Percentiles rank a stretch among this genome's conserved stretches.
Evolutionary conservation across 371 early-diverging fungal genomes (phyloP).

Genomic region (Mortierella sp.): DNA sequence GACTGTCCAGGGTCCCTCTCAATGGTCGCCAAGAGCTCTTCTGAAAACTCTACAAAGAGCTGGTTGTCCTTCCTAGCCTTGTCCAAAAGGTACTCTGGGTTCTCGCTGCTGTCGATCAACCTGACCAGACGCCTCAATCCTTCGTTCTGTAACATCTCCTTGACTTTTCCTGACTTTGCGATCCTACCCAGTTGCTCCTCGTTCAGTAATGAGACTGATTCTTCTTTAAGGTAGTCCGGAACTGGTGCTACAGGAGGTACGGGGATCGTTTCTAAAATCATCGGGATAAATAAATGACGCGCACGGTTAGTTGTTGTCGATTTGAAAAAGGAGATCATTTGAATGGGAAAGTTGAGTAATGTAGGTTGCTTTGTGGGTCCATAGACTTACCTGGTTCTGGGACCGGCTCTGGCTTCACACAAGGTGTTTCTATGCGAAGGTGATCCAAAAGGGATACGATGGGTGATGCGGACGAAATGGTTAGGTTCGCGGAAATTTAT

Average conservation of each 20-base stretch:
- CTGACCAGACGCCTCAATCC: constrained; percentile 32
- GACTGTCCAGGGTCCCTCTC: constrained; percentile 36
- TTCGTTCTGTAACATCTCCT: constrained; percentile 46
- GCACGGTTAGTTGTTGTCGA: background rate
- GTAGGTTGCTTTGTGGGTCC: too few species aligned
- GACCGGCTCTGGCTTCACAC: constrained; percentile 43
- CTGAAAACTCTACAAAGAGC: constrained; percentile 50
- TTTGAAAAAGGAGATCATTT: background rate
- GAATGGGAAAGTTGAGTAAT: too few species aligned
- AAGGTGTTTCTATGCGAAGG: constrained; percentile 32
- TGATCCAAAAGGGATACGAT: background rate
- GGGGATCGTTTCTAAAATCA: constrained; percentile 32
- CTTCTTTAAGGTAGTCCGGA: constrained; percentile 49
- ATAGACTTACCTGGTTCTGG: constrained; percentile 56
- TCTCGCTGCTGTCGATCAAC: constrained; percentile 56
- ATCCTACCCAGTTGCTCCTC: constrained; percentile 40
- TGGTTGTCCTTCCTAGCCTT: constrained; percentile 47
- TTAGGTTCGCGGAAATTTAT: background rate
- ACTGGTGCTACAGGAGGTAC: constrained; percentile 42
- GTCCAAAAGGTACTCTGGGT: constrained; percentile 51
- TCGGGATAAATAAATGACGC: background rate
- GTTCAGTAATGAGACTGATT: constrained; percentile 37
- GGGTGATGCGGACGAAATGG: background rate
- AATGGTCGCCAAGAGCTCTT: constrained; percentile 43
- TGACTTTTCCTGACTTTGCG: constrained; percentile 28